A percentile compares a stretch with the other conserved stretches of the same genome.
phyloP scores from a whole-genome alignment of 1,139 yeast genomes.

The Scheffersomyces quercinus region DNA sequence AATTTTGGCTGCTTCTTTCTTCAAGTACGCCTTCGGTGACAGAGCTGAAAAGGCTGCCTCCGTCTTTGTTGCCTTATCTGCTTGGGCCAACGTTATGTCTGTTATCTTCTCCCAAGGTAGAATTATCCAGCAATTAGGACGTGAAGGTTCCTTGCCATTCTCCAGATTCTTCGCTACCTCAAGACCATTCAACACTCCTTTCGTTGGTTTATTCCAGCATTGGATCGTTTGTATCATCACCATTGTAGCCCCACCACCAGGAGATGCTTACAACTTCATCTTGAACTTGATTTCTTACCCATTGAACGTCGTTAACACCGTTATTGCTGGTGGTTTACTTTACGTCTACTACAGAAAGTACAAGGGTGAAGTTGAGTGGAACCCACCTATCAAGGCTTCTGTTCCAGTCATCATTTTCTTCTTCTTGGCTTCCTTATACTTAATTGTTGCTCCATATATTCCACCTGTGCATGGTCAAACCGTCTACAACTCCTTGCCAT shows the following conservation, averaged over 20 bases:
- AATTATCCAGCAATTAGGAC: conserved; percentile 49
- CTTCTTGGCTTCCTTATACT: conserved; percentile 65
- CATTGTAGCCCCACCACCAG: conserved; percentile 51
- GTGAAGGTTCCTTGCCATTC: conserved; percentile 51
- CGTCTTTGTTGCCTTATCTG: conserved; percentile 50
- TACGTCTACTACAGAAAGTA: conserved; percentile 45
- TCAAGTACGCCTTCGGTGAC: conserved; percentile 46
- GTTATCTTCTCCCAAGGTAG: conserved; percentile 54
- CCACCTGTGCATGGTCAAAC: conserved; percentile 70
- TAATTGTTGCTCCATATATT: conserved; percentile 78
- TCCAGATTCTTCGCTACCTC: conserved; percentile 46
- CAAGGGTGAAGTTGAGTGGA: conserved; percentile 62
- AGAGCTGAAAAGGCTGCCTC: conserved; percentile 50
- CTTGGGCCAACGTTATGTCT: conserved; percentile 50
- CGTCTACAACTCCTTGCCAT: conserved; percentile 69
- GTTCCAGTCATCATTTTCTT: conserved; percentile 65
- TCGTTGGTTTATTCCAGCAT: conserved; percentile 62
- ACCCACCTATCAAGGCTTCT: conserved; percentile 73
- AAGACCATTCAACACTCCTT: conserved; percentile 46
- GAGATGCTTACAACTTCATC: conserved; percentile 51
- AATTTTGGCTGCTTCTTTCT: conserved; percentile 49
- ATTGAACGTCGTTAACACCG: conserved; percentile 52
- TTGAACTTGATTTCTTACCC: conserved; percentile 52
- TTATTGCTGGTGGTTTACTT: conserved; percentile 43
- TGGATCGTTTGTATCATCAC: conserved; percentile 51